Percentiles rank a stretch among this genome's conserved stretches.
Conservation (phyloP, 2,329 filamentous ascomycete species). For the Colletotrichum sp. region DNA sequence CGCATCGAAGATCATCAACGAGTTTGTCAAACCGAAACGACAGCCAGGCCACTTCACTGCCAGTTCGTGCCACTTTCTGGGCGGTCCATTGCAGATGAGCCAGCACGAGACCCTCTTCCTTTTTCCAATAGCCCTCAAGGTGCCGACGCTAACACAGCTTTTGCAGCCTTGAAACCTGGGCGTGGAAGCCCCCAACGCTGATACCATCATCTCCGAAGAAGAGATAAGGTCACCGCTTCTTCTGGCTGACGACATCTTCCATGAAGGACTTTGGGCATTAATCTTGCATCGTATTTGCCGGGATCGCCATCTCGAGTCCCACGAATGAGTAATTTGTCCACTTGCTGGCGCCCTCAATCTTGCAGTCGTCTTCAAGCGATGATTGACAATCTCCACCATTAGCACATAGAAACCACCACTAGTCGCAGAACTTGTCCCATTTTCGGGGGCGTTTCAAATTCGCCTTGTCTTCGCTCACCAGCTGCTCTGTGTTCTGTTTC, state of each 20-base stretch:
- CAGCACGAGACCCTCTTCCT: not conserved
- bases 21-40: conserved; percentile 10
- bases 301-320: not conserved
- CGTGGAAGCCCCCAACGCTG: not conserved
- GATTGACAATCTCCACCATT: not conserved
- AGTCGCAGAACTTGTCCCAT: not conserved
- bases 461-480: not conserved
- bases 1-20: not conserved
- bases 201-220: conserved; percentile 1
- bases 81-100: not conserved
- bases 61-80: not conserved
- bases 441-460: not conserved
- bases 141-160: conserved; percentile 4
- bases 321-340: not conserved
- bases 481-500: not conserved
- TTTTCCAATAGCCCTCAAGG: conserved; percentile 1
- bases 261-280: not conserved
- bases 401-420: not conserved
- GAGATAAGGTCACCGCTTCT: conserved; percentile 13
- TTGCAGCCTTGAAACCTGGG: not conserved
- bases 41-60: not conserved
- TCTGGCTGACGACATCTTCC: conserved; percentile 8
- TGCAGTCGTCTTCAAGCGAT: not conserved
- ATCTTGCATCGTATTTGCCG: not conserved
- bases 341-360: not conserved